phyloP scores from a whole-genome alignment of 495 filamentous ascomycete genomes.

The Aspergillus cavernicola region DNA sequence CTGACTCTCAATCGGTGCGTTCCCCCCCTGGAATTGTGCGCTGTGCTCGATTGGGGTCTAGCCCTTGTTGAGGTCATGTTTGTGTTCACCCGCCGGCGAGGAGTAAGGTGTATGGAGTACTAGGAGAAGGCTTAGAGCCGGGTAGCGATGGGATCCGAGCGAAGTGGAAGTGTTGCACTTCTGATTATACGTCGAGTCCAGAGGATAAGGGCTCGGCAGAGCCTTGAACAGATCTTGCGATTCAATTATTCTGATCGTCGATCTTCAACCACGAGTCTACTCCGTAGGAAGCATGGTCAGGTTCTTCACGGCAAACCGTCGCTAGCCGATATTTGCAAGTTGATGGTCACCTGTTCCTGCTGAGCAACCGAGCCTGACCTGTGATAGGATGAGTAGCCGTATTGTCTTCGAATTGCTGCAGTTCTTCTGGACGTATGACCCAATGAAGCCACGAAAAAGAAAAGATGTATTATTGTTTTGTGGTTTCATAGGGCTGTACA shows the following conservation, averaged over 20 bases:
- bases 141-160: no score
- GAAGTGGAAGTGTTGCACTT: no score
- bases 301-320: background rate
- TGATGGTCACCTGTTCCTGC: constrained; percentile 5
- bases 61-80: background rate
- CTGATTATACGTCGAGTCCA: no score
- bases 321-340: background rate
- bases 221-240: no score
- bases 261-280: background rate
- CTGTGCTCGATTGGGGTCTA: background rate
- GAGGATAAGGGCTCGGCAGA: no score
- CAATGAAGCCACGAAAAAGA: background rate
- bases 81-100: no score
- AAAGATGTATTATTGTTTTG: constrained; percentile 16
- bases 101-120: no score
- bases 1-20: background rate
- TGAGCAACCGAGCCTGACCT: background rate
- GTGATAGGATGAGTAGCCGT: background rate
- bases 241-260: background rate
- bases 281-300: background rate
- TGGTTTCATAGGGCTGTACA: constrained; percentile 45
- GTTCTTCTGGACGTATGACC: background rate
- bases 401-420: background rate
- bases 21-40: background rate
- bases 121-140: no score